Percentiles rank a stretch among this genome's conserved stretches.
These are phyloP conservation scores for Phialophora macrospora DNA, from an alignment of 2,329 filamentous ascomycete species.

Conservation along the genomic window DNA sequence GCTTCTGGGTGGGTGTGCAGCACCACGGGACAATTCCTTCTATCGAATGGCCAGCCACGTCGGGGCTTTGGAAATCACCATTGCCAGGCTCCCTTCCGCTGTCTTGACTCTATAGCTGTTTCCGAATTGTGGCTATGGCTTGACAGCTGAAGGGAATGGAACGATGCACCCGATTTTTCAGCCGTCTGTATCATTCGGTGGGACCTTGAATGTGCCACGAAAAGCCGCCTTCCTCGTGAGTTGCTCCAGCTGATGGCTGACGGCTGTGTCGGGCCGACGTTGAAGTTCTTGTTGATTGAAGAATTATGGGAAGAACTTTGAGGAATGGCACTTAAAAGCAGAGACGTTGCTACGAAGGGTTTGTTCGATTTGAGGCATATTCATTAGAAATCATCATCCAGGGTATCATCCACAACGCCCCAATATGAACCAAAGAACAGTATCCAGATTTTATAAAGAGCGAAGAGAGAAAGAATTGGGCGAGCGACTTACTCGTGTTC, in stretches of 20 bases:
- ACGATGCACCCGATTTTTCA: too few species aligned
- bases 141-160: neutral
- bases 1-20: neutral
- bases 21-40: neutral
- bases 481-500: neutral
- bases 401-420: constrained; percentile 2
- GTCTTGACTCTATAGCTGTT: too few species aligned
- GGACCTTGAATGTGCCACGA: neutral
- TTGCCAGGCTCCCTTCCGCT: too few species aligned
- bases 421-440: neutral
- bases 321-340: neutral
- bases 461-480: neutral
- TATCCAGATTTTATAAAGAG: neutral
- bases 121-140: neutral
- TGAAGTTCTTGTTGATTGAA: neutral
- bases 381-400: neutral
- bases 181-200: neutral
- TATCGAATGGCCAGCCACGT: too few species aligned
- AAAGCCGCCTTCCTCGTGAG: neutral
- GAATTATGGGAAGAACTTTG: neutral
- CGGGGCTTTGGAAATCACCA: too few species aligned
- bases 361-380: neutral
- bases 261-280: neutral
- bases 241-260: neutral
- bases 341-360: neutral